phyloP scores from a whole-genome alignment of 495 filamentous ascomycete genomes.

The Arthonia radiata region DNA sequence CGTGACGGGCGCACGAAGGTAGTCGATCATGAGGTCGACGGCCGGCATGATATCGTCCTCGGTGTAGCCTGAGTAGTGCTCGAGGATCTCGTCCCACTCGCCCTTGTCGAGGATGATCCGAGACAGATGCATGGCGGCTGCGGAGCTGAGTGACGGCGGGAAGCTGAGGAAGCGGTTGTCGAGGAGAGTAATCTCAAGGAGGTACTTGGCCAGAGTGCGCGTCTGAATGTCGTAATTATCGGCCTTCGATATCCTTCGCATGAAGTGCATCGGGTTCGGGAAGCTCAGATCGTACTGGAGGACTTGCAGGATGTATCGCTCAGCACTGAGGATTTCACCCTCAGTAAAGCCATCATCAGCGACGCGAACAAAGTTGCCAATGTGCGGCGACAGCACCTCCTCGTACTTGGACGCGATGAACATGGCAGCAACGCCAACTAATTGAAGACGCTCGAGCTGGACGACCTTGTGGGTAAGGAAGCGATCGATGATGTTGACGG shows the following conservation, averaged over 20 bases:
- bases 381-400: slow-evolving; percentile 88
- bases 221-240: slow-evolving; percentile 97
- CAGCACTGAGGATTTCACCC: slow-evolving; percentile 84
- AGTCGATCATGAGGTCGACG: slow-evolving; percentile 84
- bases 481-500: slow-evolving; percentile 94
- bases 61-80: slow-evolving; percentile 78
- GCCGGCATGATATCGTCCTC: slow-evolving; percentile 85
- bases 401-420: slow-evolving; percentile 98
- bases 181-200: slow-evolving; percentile 91
- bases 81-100: slow-evolving; percentile 75
- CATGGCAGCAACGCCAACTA: slow-evolving; percentile 96
- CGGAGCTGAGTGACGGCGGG: slow-evolving; percentile 69
- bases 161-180: slow-evolving; percentile 80
- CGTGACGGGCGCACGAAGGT: slow-evolving; percentile 55
- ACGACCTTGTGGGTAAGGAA: slow-evolving; percentile 88
- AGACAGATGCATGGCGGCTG: slow-evolving; percentile 82
- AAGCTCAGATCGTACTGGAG: slow-evolving; percentile 96
- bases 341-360: slow-evolving; percentile 95
- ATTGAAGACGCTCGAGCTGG: slow-evolving; percentile 77
- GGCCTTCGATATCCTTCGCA: slow-evolving; percentile 91
- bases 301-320: slow-evolving; percentile 70
- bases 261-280: slow-evolving; percentile 98
- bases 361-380: slow-evolving; percentile 87
- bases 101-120: slow-evolving; percentile 73
- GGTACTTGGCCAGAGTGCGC: slow-evolving; percentile 85